These are phyloP conservation scores for Arthrinium phaeospermum DNA, from an alignment of 2,329 filamentous ascomycete genomes.

Conservation along the genomic window DNA sequence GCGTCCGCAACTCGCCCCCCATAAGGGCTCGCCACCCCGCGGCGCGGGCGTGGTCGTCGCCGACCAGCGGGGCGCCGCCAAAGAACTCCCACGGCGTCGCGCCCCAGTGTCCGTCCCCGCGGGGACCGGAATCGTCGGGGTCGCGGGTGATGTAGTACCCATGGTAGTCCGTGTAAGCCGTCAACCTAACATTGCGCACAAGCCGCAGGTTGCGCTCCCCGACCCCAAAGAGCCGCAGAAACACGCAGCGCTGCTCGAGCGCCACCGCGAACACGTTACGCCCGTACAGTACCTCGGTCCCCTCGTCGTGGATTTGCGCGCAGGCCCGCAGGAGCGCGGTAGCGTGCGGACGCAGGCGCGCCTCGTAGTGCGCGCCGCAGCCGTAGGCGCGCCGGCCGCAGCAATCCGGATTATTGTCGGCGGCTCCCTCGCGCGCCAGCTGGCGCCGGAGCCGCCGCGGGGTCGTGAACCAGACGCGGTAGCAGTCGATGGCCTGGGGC, in stretches of 20 bases:
- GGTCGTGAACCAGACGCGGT: background rate
- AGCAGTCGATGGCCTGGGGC: background rate
- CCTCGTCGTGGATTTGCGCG: constrained; percentile 22
- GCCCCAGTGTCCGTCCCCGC: background rate
- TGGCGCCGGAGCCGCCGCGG: background rate
- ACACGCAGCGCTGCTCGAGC: constrained; percentile 20
- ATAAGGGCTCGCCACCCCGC: constrained; percentile 21
- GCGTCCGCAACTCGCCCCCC: background rate
- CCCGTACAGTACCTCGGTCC: constrained; percentile 22
- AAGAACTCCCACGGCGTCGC: constrained; percentile 24
- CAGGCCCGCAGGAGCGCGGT: background rate
- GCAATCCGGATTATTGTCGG: background rate
- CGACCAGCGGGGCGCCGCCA: background rate
- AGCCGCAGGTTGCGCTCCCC: constrained; percentile 24
- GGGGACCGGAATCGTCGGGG: background rate
- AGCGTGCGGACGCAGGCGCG: background rate
- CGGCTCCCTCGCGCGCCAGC: background rate
- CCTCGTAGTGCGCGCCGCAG: background rate
- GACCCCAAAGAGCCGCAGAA: constrained; percentile 23
- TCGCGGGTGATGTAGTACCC: constrained; percentile 16
- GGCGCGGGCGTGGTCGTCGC: background rate
- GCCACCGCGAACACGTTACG: constrained; percentile 23
- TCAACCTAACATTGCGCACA: constrained; percentile 17
- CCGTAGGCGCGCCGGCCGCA: background rate
- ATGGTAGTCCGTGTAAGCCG: constrained; percentile 18